Conservation (phyloP, 1,284 basidiomycete genomes). For the Cystobasidium pallidum region DNA sequence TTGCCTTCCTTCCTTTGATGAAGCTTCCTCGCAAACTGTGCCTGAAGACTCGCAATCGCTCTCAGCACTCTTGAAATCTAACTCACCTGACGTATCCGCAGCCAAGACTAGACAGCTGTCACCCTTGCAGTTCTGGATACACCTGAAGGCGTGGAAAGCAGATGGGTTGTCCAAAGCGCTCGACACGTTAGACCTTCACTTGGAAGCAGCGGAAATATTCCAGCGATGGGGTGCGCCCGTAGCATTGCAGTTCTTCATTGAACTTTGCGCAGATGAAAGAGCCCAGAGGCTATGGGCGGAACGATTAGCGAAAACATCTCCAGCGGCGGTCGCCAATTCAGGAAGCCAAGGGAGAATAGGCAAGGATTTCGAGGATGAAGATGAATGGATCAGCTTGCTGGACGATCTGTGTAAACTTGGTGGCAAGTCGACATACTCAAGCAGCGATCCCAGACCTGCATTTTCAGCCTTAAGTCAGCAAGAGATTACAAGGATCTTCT, state of each 20-base stretch:
- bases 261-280: slow-evolving; percentile 53
- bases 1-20: slow-evolving; percentile 75
- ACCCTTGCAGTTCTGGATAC: slow-evolving; percentile 63
- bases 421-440: slow-evolving; percentile 62
- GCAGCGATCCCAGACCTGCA: slow-evolving; percentile 64
- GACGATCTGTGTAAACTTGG: slow-evolving; percentile 84
- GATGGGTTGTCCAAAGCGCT: slow-evolving; percentile 75
- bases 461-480: slow-evolving; percentile 73
- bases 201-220: slow-evolving; percentile 89
- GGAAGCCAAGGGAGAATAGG: slow-evolving; percentile 49
- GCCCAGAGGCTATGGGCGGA: slow-evolving; percentile 40
- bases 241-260: slow-evolving; percentile 80
- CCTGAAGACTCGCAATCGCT: slow-evolving; percentile 3
- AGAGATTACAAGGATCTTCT: slow-evolving; percentile 76
- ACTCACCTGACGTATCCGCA: not conserved
- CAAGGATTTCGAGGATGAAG: slow-evolving; percentile 63
- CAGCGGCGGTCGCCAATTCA: slow-evolving; percentile 58
- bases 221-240: slow-evolving; percentile 80
- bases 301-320: slow-evolving; percentile 36
- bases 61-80: not conserved
- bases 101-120: not conserved
- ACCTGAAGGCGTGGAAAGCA: slow-evolving; percentile 52
- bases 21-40: not conserved
- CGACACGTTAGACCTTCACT: slow-evolving; percentile 86
- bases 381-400: slow-evolving; percentile 81